Evolutionary conservation across 2,329 filamentous ascomycete genomes (phyloP).

Genomic region (Ophiosphaerella korrae): DNA sequence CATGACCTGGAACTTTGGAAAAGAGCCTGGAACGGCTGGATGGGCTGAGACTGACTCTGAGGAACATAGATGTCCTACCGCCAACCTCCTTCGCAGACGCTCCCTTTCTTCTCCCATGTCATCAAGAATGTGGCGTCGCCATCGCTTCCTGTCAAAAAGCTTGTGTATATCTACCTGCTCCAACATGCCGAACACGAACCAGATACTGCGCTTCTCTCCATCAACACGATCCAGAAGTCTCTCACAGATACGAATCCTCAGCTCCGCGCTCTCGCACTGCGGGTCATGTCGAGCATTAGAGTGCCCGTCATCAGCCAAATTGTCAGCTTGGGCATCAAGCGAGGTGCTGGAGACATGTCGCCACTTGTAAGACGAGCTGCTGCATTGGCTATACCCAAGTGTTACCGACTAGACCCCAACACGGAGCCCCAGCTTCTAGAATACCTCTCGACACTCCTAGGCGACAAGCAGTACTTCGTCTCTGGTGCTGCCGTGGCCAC

Average conservation of each 20-base stretch:
- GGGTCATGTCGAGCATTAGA: slow-evolving; percentile 96
- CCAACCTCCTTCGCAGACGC: slow-evolving; percentile 68
- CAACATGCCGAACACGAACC: slow-evolving; percentile 96
- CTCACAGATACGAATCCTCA: slow-evolving; percentile 91
- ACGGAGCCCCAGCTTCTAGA: slow-evolving; percentile 85
- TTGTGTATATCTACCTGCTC: slow-evolving; percentile 97
- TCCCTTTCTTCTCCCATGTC: slow-evolving; percentile 94
- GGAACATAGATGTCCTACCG: slow-evolving; percentile 88
- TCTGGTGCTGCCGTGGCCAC: slow-evolving; percentile 89
- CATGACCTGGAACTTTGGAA: slow-evolving; percentile 2
- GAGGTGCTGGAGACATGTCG: slow-evolving; percentile 91
- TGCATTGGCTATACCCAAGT: slow-evolving; percentile 92
- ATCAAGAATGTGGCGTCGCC: slow-evolving; percentile 97
- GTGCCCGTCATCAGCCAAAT: slow-evolving; percentile 98
- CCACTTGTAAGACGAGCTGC: slow-evolving; percentile 91
- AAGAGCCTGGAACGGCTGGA: slow-evolving; percentile 4
- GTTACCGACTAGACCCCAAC: slow-evolving; percentile 85
- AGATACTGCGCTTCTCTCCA: slow-evolving; percentile 91
- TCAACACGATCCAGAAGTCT: slow-evolving; percentile 99
- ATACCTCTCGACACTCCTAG: slow-evolving; percentile 76
- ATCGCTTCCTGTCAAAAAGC: slow-evolving; percentile 93
- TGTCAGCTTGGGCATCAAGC: slow-evolving; percentile 92
- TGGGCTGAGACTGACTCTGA: slow-evolving; percentile 24
- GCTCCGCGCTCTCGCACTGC: slow-evolving; percentile 86
- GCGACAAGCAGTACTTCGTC: slow-evolving; percentile 96